Evolutionary conservation across 139 green algal species (phyloP).

Genomic region (Chlamydomonas incerta): DNA sequence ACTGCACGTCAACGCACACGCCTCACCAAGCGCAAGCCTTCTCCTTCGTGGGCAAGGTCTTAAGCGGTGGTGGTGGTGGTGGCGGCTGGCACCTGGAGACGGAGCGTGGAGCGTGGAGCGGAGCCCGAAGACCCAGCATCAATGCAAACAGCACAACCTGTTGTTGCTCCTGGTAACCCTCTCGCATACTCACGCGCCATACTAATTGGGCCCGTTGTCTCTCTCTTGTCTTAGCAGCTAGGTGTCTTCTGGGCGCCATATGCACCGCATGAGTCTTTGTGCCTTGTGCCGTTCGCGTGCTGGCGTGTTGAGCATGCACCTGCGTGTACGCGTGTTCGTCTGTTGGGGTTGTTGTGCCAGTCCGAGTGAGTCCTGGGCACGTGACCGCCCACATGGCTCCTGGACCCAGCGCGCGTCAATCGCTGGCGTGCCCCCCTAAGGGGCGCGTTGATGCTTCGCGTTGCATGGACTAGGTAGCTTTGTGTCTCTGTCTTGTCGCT

Average conservation of each 20-base stretch:
- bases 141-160: conserved; percentile 41
- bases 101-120: conserved; percentile 22
- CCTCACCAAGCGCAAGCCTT: conserved; percentile 43
- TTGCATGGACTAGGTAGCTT: conserved; percentile 12
- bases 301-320: background rate
- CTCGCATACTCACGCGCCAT: conserved; percentile 7
- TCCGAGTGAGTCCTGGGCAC: conserved; percentile 1
- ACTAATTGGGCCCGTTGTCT: conserved; percentile 29
- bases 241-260: conserved; percentile 25
- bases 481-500: background rate
- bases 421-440: background rate
- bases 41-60: conserved; percentile 31
- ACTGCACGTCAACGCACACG: conserved; percentile 18
- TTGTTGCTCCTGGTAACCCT: conserved; percentile 41
- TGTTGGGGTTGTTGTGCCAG: background rate
- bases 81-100: conserved; percentile 18
- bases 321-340: background rate
- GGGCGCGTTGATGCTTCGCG: background rate
- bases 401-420: background rate
- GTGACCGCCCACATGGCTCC: conserved; percentile 9
- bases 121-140: conserved; percentile 14
- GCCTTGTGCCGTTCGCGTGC: background rate
- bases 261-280: conserved; percentile 7
- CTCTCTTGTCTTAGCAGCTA: conserved; percentile 44
- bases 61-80: conserved; percentile 40